Base-by-base conservation (phyloP, 768 basidiomycete genomes). In the Mycena belliarum region DNA sequence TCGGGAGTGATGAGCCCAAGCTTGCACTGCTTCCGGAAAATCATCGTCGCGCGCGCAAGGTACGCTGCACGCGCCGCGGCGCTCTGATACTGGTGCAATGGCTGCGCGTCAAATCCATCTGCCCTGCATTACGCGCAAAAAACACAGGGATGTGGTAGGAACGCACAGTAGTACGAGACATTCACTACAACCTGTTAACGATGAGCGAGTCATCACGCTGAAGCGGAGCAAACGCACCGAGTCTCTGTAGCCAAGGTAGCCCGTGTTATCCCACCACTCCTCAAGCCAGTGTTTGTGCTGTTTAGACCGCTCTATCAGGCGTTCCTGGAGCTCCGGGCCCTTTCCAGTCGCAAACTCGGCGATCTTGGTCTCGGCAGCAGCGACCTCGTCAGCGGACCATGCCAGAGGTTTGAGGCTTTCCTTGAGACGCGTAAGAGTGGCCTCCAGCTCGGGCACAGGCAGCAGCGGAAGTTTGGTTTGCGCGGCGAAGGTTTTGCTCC, bases 181-280 rank as follows among this genome's bases (percentile, higher is more conserved):
- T 95, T 93, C 38, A 95, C 80, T 1, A 95, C 86, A 53, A 94
- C 87, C 87, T 80, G 58, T 15, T 10, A 16, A 16, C 37, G 15
- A 40, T 55, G 21, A 55, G 45, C 24, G 16, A 10, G 2, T 7
- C 8, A 8, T 48, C 20, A 16, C 21, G 16, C 4, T 25, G 21
- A 10, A n/a, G 38, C 4, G 4, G 28, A 1, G 18, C n/a, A 28
- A 23, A 67, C 85, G 50, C 63, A 91, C 91, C 48, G 92, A 87
- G 64, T 95, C 95, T 50, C 95, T 77, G 69, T 95, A 98, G 6
- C 84, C 81, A 65, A 95, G 78, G 67, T 97, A 98, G 1, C 77
- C 91, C 16, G 68, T 71, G 63, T 92, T 87, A 69, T 98, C 94
- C 95, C 95, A 98, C 93, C 95, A 97, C 56, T 91, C 83, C 64